These are phyloP conservation scores for Linnemannia zychae DNA, from an alignment of 192 early-diverging fungal species.

Conservation along the genomic window DNA sequence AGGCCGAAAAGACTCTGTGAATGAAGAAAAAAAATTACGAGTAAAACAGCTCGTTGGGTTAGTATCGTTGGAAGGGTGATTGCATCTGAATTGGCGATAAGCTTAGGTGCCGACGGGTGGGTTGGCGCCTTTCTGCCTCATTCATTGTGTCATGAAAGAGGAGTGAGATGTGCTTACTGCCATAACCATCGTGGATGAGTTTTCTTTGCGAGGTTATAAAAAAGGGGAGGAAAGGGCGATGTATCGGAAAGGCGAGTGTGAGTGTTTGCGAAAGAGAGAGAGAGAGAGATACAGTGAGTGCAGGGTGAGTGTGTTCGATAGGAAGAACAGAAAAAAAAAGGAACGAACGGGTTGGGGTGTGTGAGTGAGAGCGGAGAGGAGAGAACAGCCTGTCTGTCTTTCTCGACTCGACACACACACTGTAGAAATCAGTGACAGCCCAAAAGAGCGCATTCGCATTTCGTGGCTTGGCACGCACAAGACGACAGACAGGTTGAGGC, in stretches of 20 bases:
- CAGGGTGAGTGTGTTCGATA: neutral
- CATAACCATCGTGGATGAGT: conserved; percentile 12
- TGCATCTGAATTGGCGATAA: neutral
- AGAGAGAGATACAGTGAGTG: too few species aligned
- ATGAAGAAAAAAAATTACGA: neutral
- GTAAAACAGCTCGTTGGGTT: neutral
- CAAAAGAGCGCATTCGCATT: conserved; percentile 9
- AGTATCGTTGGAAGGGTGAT: neutral
- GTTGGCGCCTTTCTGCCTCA: neutral
- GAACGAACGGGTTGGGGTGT: neutral
- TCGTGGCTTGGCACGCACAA: neutral
- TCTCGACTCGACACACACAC: neutral
- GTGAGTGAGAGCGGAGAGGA: neutral
- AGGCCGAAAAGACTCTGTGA: conserved; percentile 81
- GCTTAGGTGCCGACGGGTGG: neutral
- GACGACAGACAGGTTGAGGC: neutral
- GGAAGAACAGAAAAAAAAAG: neutral
- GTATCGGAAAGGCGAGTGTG: neutral
- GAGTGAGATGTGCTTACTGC: conserved; percentile 5
- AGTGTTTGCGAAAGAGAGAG: neutral
- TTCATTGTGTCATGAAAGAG: neutral
- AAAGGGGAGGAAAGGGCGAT: neutral
- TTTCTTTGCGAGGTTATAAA: neutral
- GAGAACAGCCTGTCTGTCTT: neutral
- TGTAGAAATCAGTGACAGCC: neutral